phyloP scores from a whole-genome alignment of 345 rosid genomes.

The Ceriops zippeliana region DNA sequence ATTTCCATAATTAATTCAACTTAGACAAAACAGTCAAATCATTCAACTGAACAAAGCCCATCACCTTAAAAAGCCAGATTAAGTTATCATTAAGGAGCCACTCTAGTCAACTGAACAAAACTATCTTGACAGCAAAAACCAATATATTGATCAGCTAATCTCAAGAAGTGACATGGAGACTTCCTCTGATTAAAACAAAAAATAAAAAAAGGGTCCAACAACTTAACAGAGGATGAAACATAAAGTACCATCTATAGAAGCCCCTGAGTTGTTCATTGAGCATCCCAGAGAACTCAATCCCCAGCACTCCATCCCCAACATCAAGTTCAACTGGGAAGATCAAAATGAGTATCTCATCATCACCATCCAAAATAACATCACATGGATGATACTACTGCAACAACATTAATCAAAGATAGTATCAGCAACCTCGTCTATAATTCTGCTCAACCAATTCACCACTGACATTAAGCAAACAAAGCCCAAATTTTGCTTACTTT shows the following conservation, averaged over 20 bases:
- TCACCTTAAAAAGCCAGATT: too few relatives aligned
- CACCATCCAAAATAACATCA: slow-evolving; percentile 28
- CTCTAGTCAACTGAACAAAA: too few relatives aligned
- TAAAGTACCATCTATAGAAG: slow-evolving; percentile 38
- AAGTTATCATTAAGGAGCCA: too few relatives aligned
- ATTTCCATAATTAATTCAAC: too few relatives aligned
- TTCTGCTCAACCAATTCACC: neutral
- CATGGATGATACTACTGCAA: slow-evolving; percentile 22
- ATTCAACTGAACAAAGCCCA: too few relatives aligned
- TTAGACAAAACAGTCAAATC: too few relatives aligned
- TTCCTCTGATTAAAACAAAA: too few relatives aligned
- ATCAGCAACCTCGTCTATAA: neutral
- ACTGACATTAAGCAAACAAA: neutral
- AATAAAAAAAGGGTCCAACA: too few relatives aligned
- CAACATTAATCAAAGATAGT: slow-evolving; percentile 5
- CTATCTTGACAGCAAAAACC: too few relatives aligned
- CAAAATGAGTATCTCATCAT: slow-evolving; percentile 42
- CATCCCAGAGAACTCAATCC: slow-evolving; percentile 30
- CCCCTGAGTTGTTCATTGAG: slow-evolving; percentile 42
- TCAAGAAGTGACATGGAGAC: too few relatives aligned
- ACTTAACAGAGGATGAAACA: neutral
- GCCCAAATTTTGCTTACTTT: slow-evolving; percentile 16
- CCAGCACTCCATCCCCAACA: slow-evolving; percentile 32
- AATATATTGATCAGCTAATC: too few relatives aligned
- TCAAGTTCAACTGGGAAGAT: slow-evolving; percentile 30